Evolutionary conservation across 768 basidiomycete genomes (phyloP), one percentile per base, ranked within the genome.

Genomic region (Podaxis sp.): DNA sequence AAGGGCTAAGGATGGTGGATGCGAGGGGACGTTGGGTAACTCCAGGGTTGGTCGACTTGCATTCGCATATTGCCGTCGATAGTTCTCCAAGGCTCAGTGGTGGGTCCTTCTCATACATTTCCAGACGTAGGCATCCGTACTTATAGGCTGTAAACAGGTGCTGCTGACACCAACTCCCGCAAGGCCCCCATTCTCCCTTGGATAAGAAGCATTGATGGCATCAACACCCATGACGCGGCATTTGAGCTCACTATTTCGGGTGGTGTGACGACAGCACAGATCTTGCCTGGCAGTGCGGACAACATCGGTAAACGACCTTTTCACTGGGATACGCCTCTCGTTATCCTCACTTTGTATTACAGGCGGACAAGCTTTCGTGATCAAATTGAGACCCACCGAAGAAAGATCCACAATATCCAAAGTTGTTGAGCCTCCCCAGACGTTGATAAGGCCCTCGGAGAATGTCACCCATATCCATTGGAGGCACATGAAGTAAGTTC

Each of bases 281-380:
- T 93, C n/a, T 79, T 94, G 0, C 91, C 91, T 1, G 91, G 91
- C 0, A 85, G 82, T 54, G 83, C 80, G 1, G 74, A 83, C 62
- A 85, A 84, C 29, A 89, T 89, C 12, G 87, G 86, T 85, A 54
- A 5, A 66, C 61, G 17, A 22, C 27, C 38, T 41, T 33, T 8
- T 46, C 43, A 22, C n/a, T 19, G 11, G 13, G 12, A n/a, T 6
- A n/a, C 19, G 13, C 33, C 17, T 29, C 7, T 33, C 22, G 33
- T 41, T 7, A 38, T 17, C 27, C 17, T 8, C 19, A 57, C n/a
- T 15, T 15, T 56, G 6, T 38, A 40, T 49, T 27, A 47, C 52
- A 88, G 90, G 89, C 49, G 91, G 91, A 19, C 90, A 91, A 67
- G 88, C 89, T 0, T 92, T 90, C 69, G 76, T 85, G 2, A 90